Base-by-base conservation (phyloP, 2,329 filamentous ascomycete genomes). In the Lasiodiplodia hormozganensis region DNA sequence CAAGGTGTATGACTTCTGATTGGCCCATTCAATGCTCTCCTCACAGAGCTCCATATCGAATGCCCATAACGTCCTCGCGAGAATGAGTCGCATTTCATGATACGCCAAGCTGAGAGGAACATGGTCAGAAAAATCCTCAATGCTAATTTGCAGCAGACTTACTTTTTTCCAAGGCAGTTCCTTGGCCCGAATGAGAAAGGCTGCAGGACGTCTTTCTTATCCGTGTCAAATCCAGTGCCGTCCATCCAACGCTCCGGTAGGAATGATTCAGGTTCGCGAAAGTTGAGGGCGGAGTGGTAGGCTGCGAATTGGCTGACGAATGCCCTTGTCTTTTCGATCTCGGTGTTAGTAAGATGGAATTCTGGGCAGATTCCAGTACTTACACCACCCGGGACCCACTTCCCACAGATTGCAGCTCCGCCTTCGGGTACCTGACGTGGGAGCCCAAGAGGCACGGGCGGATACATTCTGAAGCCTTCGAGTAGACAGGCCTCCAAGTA, bases 401-500 rank as follows among this genome's bases (percentile, higher is more conserved):
- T 68, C 74, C 74, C 28, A 70, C 71, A 62, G 31, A 76, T 43
- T 14, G 31, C 58, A 1, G 70, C 79, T 10, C 76, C 78, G 6
- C 69, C 56, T 7, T 77, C 76, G 0, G 72, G 71, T 0, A 70
- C 60, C 18, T 36, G 6, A 10, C 80, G 74, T 6, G 77, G 74
- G 7, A 79, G 67, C 1, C 78, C 77, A 12, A 72, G 69, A 1
- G 81, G 74, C 2, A 83, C 76, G 0, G 82, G 82, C 4, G 83
- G 82, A 71, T 82, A 82, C 12, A 82, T 75, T 3, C 83, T 73
- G 4, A 85, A 71, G 0, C 75, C 79, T 70, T 84, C 82, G 34
- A 82, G 78, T 7, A 84, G 71, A 43, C 78, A 79, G 0, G 60
- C 60, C 10, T 38, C 14, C 12, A 64, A 11, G 25, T 52, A 64